Evolutionary conservation across 305 asterid genomes (phyloP).

Genomic region (Fraxinus paxiana): DNA sequence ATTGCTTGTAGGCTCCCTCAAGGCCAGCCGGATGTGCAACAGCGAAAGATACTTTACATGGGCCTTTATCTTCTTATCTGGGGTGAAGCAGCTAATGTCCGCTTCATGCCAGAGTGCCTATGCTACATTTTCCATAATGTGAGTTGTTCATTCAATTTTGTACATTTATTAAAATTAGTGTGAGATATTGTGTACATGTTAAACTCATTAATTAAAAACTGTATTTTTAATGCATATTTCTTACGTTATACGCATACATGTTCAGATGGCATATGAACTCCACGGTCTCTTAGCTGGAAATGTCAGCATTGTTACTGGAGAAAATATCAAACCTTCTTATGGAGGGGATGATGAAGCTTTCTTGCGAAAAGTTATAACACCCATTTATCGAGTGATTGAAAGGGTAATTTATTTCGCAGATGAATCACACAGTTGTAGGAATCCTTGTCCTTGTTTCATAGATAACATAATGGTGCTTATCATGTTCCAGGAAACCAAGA

Average conservation of each 20-base stretch:
- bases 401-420: conserved; percentile 47
- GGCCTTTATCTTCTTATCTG: conserved; percentile 98
- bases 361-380: conserved; percentile 79
- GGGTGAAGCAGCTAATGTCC: conserved; percentile 98
- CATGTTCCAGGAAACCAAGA: conserved; percentile 67
- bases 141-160: conserved; percentile 38
- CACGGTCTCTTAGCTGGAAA: conserved; percentile 98
- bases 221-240: not conserved
- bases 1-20: conserved; percentile 74
- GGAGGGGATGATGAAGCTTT: conserved; percentile 96
- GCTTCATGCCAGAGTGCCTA: conserved; percentile 98
- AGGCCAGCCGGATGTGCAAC: conserved; percentile 79
- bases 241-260: conserved; percentile 15
- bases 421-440: conserved; percentile 10
- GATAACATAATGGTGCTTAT: conserved; percentile 30
- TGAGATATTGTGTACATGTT: conserved; percentile 7
- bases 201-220: conserved; percentile 11
- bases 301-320: conserved; percentile 97
- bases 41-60: conserved; percentile 90
- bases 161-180: conserved; percentile 8
- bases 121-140: conserved; percentile 99
- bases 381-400: conserved; percentile 85
- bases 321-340: conserved; percentile 95
- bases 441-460: conserved; percentile 16
- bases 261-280: conserved; percentile 98